Base-by-base conservation (phyloP, 2,329 filamentous ascomycete species). In the Colletotrichum trifolii region DNA sequence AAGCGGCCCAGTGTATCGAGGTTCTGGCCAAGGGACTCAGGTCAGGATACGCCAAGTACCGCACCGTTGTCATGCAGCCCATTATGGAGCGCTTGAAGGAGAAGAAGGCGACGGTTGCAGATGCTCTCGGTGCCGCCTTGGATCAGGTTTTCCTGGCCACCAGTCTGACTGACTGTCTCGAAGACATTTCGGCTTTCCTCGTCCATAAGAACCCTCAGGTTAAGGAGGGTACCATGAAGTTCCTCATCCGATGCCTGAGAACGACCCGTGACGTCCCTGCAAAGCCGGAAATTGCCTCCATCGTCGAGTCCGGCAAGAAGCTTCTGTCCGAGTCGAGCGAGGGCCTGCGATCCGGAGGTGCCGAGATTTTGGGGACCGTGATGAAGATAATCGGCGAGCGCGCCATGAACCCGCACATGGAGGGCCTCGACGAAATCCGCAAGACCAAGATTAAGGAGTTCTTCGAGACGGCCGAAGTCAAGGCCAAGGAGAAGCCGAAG, bases 331-430 rank as follows among this genome's bases (percentile, higher is more conserved):
- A 99, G 75, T 95, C 93, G 0, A 94, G 90, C 70, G 94, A 96
- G 71, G 90, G 86, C 3, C 87, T 97, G 64, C 89, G 96, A 78
- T 91, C 95, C 53, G 94, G 93, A 36, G 96, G 94, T 76, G 94
- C 94, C 12, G 96, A 99, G 77, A 89, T 96, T 39, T 82, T 99
- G 3, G 96, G 96, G 68, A 97, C 94, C 0, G 78, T 99, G 54
- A 98, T 97, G 96, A 99, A 98, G 81, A 98, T 99, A 60, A 92
- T 98, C 81, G 95, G 96, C 46, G 96, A 99, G 77, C 89, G 96
- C 62, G 92, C 92, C 56, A 99, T 99, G 96, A 93, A 91, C 47
- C 91, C 93, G 8, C 92, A 97, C 75, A 81, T 99, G 13, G 95
- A 97, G 68, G 93, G 93, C 3, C 83, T 99, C 3, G 96, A 99